Conservation (phyloP, 495 filamentous ascomycete genomes). For the Lentithecium fluviatile region DNA sequence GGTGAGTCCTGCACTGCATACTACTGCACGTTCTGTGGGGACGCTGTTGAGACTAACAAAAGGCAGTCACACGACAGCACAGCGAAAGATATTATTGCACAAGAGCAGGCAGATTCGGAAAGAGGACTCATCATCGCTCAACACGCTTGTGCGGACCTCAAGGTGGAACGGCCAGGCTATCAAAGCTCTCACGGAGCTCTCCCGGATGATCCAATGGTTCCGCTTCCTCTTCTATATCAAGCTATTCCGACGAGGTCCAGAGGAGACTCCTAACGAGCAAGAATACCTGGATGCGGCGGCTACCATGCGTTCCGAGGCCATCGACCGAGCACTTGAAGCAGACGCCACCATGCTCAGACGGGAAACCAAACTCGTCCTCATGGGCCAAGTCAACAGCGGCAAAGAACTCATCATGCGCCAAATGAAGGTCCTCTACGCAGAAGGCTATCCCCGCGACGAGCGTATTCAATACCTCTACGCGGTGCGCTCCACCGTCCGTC, state of each 20-base stretch:
- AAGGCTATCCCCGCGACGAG: conserved; percentile 28
- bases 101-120: conserved; percentile 33
- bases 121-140: conserved; percentile 23
- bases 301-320: conserved; percentile 28
- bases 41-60: conserved; percentile 6
- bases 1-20: conserved; percentile 10
- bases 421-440: conserved; percentile 27
- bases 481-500: conserved; percentile 22
- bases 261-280: conserved; percentile 12
- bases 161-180: conserved; percentile 15
- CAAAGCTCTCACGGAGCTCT: conserved; percentile 13
- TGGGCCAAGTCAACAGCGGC: conserved; percentile 18
- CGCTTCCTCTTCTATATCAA: conserved; percentile 27
- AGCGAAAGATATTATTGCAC: conserved; percentile 30
- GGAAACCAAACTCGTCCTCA: conserved; percentile 31
- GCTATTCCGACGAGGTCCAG: conserved; percentile 7
- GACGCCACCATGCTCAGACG: conserved; percentile 22
- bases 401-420: conserved; percentile 34
- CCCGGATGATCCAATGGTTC: conserved; percentile 31
- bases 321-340: conserved; percentile 25
- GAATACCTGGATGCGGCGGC: conserved; percentile 29
- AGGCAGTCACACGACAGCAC: conserved; percentile 29
- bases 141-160: conserved; percentile 13
- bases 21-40: not conserved
- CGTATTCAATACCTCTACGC: conserved; percentile 13